A percentile compares a stretch with the other conserved stretches of the same genome.
Conservation (phyloP, 1,284 basidiomycete species). For the Naganishia cerealis region DNA sequence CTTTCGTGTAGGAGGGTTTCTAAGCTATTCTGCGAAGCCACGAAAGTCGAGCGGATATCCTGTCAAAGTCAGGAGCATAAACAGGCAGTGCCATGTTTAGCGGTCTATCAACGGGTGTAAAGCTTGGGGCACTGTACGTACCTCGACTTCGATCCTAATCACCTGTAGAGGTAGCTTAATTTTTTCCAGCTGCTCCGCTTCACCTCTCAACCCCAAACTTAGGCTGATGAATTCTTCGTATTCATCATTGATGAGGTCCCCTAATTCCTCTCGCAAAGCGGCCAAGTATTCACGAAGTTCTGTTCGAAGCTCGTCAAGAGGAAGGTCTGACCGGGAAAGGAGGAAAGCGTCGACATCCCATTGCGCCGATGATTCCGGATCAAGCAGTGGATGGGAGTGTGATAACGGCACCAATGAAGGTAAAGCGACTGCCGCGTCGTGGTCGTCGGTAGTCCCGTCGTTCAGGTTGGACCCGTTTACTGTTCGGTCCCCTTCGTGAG, state of each 20-base stretch:
- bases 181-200: conserved; percentile 69
- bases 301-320: conserved; percentile 77
- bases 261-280: conserved; percentile 82
- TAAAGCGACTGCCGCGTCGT: conserved; percentile 49
- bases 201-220: conserved; percentile 81
- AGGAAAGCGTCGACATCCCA: conserved; percentile 88
- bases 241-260: conserved; percentile 93
- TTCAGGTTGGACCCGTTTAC: neutral
- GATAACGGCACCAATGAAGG: conserved; percentile 75
- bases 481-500: conserved; percentile 11
- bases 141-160: conserved; percentile 69
- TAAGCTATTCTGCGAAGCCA: conserved; percentile 66
- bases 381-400: conserved; percentile 71
- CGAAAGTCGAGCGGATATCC: conserved; percentile 48
- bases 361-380: conserved; percentile 43
- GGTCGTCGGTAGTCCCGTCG: neutral
- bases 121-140: conserved; percentile 53
- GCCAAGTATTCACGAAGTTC: conserved; percentile 84
- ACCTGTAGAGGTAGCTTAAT: conserved; percentile 66
- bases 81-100: neutral
- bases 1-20: conserved; percentile 73
- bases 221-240: conserved; percentile 96
- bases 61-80: conserved; percentile 23
- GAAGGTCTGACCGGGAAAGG: conserved; percentile 78
- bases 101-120: neutral